Conservation (phyloP, 1,284 basidiomycete genomes). For the Neonothopanus nambi region DNA sequence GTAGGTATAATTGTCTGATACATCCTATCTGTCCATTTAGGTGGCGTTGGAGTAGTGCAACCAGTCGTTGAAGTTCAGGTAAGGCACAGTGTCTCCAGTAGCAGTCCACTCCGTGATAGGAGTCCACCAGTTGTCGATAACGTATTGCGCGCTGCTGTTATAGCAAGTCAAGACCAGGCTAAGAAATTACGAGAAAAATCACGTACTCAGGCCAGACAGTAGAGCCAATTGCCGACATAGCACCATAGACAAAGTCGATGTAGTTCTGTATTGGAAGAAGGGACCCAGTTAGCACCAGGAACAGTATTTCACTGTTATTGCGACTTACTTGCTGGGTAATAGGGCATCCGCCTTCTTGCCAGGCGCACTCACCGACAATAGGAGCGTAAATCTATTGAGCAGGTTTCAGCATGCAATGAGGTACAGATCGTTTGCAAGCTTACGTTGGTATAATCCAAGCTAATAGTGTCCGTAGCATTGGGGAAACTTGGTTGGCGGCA, state of each 20-base stretch:
- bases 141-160: conserved; percentile 13
- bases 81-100: conserved; percentile 22
- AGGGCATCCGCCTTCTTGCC: conserved; percentile 20
- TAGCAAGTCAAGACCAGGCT: background rate
- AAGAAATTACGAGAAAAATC: background rate
- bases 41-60: conserved; percentile 21
- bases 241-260: conserved; percentile 23
- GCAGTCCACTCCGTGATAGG: conserved; percentile 22
- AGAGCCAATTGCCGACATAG: conserved; percentile 13
- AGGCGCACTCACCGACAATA: conserved; percentile 23
- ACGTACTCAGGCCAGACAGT: conserved; percentile 18
- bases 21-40: background rate
- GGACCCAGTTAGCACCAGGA: too few species aligned
- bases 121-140: conserved; percentile 16
- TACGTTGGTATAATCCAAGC: conserved; percentile 11
- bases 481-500: conserved; percentile 1
- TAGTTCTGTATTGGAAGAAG: too few species aligned
- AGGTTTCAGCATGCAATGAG: background rate
- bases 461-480: conserved; percentile 1
- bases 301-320: too few species aligned
- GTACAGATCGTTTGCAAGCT: background rate
- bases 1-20: too few species aligned
- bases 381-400: conserved; percentile 16
- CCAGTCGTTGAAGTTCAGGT: conserved; percentile 27
- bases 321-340: conserved; percentile 24